A percentile compares a stretch with the other conserved stretches of the same genome.
These are phyloP conservation scores for Daldinia eschscholtzii DNA, from an alignment of 2,329 filamentous ascomycete species.

Conservation along the genomic window DNA sequence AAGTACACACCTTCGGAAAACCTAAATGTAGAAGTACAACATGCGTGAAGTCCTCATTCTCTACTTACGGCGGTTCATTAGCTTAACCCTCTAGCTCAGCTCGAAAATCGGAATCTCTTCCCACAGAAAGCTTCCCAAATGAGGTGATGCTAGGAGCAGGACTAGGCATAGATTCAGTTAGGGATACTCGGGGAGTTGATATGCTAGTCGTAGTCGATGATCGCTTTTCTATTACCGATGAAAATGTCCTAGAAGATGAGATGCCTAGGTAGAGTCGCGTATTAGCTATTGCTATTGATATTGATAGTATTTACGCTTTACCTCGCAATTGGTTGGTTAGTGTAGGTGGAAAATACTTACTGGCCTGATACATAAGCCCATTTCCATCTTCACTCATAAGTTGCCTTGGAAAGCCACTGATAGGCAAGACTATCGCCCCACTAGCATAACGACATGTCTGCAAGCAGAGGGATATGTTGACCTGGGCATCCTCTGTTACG, in stretches of 20 bases:
- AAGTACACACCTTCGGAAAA: neutral
- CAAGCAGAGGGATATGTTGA: conserved; percentile 50
- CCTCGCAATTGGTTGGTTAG: neutral
- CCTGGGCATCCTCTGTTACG: conserved; percentile 44
- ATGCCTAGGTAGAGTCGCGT: neutral
- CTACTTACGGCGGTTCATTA: neutral
- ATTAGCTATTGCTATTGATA: conserved; percentile 6
- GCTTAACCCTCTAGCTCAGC: conserved; percentile 38
- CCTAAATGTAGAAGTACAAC: neutral
- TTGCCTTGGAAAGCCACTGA: conserved; percentile 51
- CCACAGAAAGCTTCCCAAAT: conserved; percentile 32
- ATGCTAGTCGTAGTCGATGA: conserved; percentile 20
- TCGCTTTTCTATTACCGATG: conserved; percentile 34
- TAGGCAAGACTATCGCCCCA: conserved; percentile 47
- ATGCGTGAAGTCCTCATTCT: neutral
- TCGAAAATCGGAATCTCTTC: conserved; percentile 29
- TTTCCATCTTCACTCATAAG: conserved; percentile 50
- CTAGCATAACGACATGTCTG: conserved; percentile 45
- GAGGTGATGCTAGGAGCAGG: conserved; percentile 34
- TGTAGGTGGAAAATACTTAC: conserved; percentile 29
- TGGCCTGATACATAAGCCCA: conserved; percentile 41
- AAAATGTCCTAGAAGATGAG: conserved; percentile 24
- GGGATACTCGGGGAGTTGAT: neutral
- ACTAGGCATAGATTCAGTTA: conserved; percentile 19
- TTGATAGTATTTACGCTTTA: neutral